A percentile compares a stretch with the other conserved stretches of the same genome.
Evolutionary conservation across 2,329 filamentous ascomycete species (phyloP).

Genomic region (Leptographium procerum): DNA sequence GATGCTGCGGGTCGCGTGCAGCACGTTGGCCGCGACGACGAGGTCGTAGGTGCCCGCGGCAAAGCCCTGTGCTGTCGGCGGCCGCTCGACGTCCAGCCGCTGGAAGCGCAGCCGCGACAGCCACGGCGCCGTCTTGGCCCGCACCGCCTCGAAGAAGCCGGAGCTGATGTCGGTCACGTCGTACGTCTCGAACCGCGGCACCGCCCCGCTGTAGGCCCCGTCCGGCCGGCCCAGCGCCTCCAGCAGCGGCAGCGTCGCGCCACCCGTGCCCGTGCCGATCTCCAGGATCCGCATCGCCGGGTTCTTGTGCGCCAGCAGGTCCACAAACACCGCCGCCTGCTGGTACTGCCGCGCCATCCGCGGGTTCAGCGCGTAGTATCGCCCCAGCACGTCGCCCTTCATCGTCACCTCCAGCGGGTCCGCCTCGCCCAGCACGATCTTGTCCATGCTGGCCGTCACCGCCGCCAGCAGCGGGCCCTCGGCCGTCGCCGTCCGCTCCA

Average conservation of each 20-base stretch:
- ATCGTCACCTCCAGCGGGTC: constrained; percentile 20
- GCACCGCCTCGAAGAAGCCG: constrained; percentile 26
- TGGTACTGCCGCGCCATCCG: constrained; percentile 14
- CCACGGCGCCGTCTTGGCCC: constrained; percentile 17
- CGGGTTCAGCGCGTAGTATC: constrained; percentile 13
- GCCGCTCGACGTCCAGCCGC: constrained; percentile 19
- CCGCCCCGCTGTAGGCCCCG: background rate
- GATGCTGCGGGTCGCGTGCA: constrained; percentile 19
- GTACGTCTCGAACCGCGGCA: constrained; percentile 17
- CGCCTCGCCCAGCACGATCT: constrained; percentile 16
- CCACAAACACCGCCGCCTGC: constrained; percentile 11
- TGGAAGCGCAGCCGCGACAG: constrained; percentile 5
- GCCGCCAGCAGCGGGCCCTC: constrained; percentile 10
- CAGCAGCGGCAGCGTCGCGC: constrained; percentile 16
- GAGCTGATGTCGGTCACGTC: constrained; percentile 30
- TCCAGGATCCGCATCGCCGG: constrained; percentile 23
- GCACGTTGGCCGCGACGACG: constrained; percentile 22
- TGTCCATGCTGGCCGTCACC: constrained; percentile 9
- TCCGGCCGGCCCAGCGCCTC: constrained; percentile 4
- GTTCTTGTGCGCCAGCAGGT: constrained; percentile 15
- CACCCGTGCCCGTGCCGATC: constrained; percentile 24
- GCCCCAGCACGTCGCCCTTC: constrained; percentile 14
- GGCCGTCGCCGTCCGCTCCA: constrained; percentile 3
- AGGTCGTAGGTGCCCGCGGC: constrained; percentile 19
- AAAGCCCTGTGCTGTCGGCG: constrained; percentile 22